phyloP scores from a whole-genome alignment of 2,329 filamentous ascomycete species.

The Lachnellula arida region DNA sequence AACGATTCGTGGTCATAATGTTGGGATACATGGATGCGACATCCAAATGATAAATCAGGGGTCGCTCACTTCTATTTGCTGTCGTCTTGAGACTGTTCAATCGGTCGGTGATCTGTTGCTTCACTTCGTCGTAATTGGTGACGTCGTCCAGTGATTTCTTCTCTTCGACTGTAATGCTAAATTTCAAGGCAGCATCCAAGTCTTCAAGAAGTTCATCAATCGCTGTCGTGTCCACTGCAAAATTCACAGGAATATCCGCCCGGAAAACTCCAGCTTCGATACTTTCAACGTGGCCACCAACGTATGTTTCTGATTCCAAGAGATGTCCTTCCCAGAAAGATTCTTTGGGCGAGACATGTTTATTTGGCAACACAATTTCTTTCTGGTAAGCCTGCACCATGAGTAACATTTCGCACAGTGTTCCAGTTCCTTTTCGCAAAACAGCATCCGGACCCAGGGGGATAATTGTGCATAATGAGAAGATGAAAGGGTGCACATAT shows the following conservation, averaged over 20 bases:
- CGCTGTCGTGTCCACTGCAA: constrained; percentile 81
- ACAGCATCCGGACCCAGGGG: constrained; percentile 91
- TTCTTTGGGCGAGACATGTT: constrained; percentile 86
- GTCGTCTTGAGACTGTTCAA: constrained; percentile 71
- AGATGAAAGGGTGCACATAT: constrained; percentile 99
- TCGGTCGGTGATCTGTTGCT: constrained; percentile 69
- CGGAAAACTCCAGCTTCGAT: constrained; percentile 97
- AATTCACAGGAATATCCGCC: constrained; percentile 91
- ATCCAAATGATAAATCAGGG: constrained; percentile 95
- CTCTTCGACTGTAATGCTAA: constrained; percentile 80
- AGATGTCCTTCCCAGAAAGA: constrained; percentile 96
- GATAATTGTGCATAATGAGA: constrained; percentile 95
- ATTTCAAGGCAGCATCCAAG: constrained; percentile 82
- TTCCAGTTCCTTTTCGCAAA: constrained; percentile 91
- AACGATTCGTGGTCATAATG: constrained; percentile 98
- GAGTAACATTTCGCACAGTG: constrained; percentile 97
- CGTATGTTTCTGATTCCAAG: constrained; percentile 94
- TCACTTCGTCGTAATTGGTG: constrained; percentile 79
- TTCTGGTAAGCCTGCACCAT: constrained; percentile 98
- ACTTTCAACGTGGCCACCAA: constrained; percentile 97
- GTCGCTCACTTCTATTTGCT: constrained; percentile 78
- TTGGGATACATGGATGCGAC: constrained; percentile 99
- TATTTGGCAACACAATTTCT: constrained; percentile 90
- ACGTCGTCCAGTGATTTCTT: constrained; percentile 77
- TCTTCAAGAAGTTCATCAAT: constrained; percentile 85